Evolutionary conservation across 306 rosid genomes (phyloP).

Genomic region (Cyclanthera cordifolia): DNA sequence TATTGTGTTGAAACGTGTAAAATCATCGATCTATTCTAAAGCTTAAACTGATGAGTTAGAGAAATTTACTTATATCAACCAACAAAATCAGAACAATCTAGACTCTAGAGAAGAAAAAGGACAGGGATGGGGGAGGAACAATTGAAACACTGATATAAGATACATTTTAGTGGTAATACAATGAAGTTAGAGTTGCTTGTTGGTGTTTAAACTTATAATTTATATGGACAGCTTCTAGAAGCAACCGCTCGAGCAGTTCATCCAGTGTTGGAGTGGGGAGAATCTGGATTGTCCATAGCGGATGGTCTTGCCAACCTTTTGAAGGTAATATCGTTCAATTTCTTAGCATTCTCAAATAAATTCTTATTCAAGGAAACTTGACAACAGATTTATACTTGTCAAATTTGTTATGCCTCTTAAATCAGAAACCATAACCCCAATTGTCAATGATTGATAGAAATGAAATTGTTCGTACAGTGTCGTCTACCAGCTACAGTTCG

Average conservation of each 20-base stretch:
- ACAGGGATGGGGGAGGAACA: neutral
- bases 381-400: neutral
- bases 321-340: constrained; percentile 1
- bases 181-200: neutral
- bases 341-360: neutral
- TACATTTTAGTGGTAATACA: neutral
- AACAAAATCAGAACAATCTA: neutral
- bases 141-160: neutral
- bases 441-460: constrained; percentile 2
- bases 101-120: neutral
- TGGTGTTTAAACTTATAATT: neutral
- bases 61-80: too few species aligned
- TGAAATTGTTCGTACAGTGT: constrained; percentile 43
- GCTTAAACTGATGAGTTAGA: too few species aligned
- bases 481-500: constrained; percentile 74
- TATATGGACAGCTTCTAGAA: constrained; percentile 56
- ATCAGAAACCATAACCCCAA: neutral
- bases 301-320: constrained; percentile 82
- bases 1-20: too few species aligned
- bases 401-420: neutral
- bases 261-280: constrained; percentile 78
- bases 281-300: constrained; percentile 73
- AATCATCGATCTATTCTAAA: too few species aligned
- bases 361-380: neutral
- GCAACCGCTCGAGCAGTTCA: constrained; percentile 88